Percentiles rank a stretch among this genome's conserved stretches.
Conservation (phyloP, 78 protist species). For the Guillardia theta region DNA sequence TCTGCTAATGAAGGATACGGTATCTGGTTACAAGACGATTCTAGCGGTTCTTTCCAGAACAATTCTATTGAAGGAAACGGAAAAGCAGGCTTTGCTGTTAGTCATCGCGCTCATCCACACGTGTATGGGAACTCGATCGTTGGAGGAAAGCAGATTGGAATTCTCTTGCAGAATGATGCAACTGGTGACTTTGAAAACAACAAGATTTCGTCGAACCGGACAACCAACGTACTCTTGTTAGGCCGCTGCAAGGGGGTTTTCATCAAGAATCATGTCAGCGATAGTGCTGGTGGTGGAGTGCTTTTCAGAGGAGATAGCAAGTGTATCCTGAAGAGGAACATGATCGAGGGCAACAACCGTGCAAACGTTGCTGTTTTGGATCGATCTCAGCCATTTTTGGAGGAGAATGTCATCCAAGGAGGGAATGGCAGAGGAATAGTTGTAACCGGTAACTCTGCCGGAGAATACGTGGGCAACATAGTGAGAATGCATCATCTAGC, state of each 20-base stretch:
- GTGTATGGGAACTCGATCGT: not conserved
- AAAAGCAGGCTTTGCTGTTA: not conserved
- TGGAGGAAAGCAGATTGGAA: not conserved
- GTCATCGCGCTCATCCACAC: not conserved
- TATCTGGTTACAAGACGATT: constrained; percentile 8
- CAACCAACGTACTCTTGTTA: not conserved
- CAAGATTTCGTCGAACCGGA: not conserved
- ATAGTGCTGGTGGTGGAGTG: not conserved
- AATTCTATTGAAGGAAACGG: not conserved
- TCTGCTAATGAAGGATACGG: not conserved
- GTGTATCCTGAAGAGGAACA: not conserved
- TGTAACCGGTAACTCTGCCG: not conserved
- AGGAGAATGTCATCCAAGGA: not conserved
- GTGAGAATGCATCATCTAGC: not conserved
- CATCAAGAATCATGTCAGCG: not conserved
- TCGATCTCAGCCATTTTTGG: not conserved
- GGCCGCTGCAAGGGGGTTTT: not conserved
- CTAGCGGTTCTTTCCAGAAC: not conserved
- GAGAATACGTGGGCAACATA: not conserved
- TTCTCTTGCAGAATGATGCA: not conserved
- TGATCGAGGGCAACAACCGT: not conserved
- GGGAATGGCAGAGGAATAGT: not conserved
- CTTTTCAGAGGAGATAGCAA: not conserved
- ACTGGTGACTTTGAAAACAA: not conserved
- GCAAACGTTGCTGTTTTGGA: constrained; percentile 19